These are phyloP conservation scores for Cordyceps cateniannulata DNA, from an alignment of 2,329 filamentous ascomycete species.

Conservation along the genomic window DNA sequence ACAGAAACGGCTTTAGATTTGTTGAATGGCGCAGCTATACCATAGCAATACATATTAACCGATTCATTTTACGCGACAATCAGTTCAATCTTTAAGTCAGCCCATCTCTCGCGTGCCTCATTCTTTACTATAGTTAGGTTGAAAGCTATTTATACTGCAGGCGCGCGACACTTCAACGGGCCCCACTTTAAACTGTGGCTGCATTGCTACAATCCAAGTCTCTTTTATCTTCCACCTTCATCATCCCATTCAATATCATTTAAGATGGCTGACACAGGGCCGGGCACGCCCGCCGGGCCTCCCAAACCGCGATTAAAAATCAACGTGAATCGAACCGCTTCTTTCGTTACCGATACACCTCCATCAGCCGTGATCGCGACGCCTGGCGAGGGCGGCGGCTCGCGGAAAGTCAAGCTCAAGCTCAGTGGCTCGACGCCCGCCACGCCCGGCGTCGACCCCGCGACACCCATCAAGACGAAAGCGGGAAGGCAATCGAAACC, in stretches of 20 bases:
- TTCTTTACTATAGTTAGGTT: too few species aligned
- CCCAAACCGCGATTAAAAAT: constrained; percentile 34
- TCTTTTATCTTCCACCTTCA: neutral
- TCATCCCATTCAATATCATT: neutral
- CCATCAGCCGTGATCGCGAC: constrained; percentile 16
- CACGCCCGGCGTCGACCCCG: constrained; percentile 25
- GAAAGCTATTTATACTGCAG: too few species aligned
- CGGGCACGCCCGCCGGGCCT: constrained; percentile 20
- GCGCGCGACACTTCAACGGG: too few species aligned
- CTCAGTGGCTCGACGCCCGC: constrained; percentile 32
- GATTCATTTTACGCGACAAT: too few species aligned
- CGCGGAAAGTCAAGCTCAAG: constrained; percentile 37
- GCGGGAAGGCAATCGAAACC: constrained; percentile 54
- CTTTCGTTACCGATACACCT: constrained; percentile 25
- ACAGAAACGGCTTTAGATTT: neutral
- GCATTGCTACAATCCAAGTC: too few species aligned
- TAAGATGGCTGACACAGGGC: constrained; percentile 24
- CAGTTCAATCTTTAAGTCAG: too few species aligned
- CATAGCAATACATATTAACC: neutral
- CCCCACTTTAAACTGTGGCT: too few species aligned
- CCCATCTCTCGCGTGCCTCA: too few species aligned
- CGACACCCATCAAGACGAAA: constrained; percentile 45
- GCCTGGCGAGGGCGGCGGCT: constrained; percentile 24
- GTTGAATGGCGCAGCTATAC: neutral
- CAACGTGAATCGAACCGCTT: constrained; percentile 31